Conservation (phyloP, 2,329 filamentous ascomycete species). For the Pleomassaria siparia region DNA sequence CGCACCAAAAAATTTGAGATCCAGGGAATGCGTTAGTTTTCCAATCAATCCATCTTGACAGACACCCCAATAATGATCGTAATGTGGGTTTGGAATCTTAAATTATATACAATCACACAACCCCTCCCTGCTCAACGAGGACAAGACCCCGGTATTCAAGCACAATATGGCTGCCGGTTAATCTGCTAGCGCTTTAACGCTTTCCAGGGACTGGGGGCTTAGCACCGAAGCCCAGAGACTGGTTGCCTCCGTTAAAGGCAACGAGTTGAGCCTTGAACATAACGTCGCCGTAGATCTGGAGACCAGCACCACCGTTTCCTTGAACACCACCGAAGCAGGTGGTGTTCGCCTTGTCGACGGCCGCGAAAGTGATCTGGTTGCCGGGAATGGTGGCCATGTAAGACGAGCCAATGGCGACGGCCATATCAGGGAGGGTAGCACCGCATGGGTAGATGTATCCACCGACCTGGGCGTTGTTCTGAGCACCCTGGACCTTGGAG, state of each 20-base stretch:
- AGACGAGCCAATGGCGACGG: constrained; percentile 58
- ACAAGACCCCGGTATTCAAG: background rate
- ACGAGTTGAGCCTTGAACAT: constrained; percentile 63
- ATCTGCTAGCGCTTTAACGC: background rate
- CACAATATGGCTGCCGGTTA: too few relatives aligned
- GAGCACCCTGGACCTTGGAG: constrained; percentile 42
- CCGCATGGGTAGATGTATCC: constrained; percentile 50
- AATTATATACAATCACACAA: constrained; percentile 1
- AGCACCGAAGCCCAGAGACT: constrained; percentile 55
- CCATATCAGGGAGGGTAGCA: constrained; percentile 46
- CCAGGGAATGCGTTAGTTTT: too few relatives aligned
- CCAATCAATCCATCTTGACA: too few relatives aligned
- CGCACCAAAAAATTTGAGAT: background rate
- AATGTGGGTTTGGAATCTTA: too few relatives aligned
- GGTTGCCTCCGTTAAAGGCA: constrained; percentile 58
- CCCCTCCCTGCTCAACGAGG: background rate
- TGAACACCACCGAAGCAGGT: constrained; percentile 71
- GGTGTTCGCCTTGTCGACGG: constrained; percentile 43
- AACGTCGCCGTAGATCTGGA: constrained; percentile 66
- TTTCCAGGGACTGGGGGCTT: constrained; percentile 23
- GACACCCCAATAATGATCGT: background rate
- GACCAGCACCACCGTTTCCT: constrained; percentile 52
- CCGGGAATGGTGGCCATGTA: constrained; percentile 61
- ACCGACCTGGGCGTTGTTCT: constrained; percentile 40
- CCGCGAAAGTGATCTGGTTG: constrained; percentile 43